These are phyloP conservation scores for Globisporangium spinosum DNA, from an alignment of 352 stramenopile genomes.

Conservation along the genomic window DNA sequence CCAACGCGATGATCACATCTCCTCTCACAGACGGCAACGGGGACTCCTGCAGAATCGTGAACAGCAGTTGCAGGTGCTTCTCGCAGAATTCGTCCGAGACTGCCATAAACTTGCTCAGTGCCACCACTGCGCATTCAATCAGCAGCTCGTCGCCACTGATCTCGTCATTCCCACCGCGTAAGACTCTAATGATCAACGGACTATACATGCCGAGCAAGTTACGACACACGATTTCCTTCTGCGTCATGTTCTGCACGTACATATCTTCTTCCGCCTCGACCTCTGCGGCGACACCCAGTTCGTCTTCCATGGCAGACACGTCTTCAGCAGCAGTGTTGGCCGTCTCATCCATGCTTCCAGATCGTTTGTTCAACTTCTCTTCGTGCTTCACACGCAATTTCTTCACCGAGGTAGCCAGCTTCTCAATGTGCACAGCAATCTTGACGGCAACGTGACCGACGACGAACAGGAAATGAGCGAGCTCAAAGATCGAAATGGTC, in stretches of 20 bases:
- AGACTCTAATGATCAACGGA: slow-evolving; percentile 87
- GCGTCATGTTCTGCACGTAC: slow-evolving; percentile 89
- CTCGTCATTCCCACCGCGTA: slow-evolving; percentile 58
- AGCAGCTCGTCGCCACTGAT: slow-evolving; percentile 73
- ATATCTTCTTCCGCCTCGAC: slow-evolving; percentile 88
- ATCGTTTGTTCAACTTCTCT: slow-evolving; percentile 44
- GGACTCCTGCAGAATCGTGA: slow-evolving; percentile 89
- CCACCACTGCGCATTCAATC: slow-evolving; percentile 90
- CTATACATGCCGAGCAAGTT: slow-evolving; percentile 92
- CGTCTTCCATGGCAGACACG: slow-evolving; percentile 89
- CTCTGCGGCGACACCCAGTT: slow-evolving; percentile 90
- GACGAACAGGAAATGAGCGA: slow-evolving; percentile 95
- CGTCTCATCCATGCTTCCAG: slow-evolving; percentile 16
- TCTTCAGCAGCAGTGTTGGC: slow-evolving; percentile 37
- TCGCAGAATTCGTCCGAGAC: slow-evolving; percentile 96
- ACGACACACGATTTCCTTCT: slow-evolving; percentile 89
- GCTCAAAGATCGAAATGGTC: slow-evolving; percentile 58
- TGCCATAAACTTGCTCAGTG: slow-evolving; percentile 97
- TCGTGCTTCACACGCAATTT: slow-evolving; percentile 84
- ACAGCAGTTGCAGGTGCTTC: slow-evolving; percentile 93
- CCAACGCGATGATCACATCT: slow-evolving; percentile 96
- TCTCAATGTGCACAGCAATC: slow-evolving; percentile 93
- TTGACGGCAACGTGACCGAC: slow-evolving; percentile 94
- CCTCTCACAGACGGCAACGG: slow-evolving; percentile 77
- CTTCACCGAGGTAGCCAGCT: slow-evolving; percentile 81